Evolutionary conservation across 1,139 yeast species (phyloP), one percentile per base, ranked within the genome.

Genomic region (Magnusiomyces suaveolens): DNA sequence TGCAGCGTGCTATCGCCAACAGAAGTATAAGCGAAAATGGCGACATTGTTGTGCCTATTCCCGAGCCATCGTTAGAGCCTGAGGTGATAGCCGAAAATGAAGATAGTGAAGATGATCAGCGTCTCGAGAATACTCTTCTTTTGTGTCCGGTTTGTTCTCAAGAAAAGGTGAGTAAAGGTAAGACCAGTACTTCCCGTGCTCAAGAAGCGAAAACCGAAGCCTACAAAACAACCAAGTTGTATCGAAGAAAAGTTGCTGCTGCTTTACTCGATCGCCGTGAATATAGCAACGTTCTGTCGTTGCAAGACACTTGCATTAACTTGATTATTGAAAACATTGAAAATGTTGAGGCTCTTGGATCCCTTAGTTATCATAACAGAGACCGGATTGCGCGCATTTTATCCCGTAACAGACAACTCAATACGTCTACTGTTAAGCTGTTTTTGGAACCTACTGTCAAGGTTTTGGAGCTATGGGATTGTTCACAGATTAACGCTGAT

Each of bases 391-490:
- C 89, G 18, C 77, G 81, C 56, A 90, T 94, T 58, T 70, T 92
- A 39, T 82, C 94, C 38, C 82, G 86, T 56, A 92, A 89, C 67
- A 72, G 98, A 52, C 84, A 92, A 0, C 72, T 92, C 52, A 79
- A 84, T 63, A 81, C 84, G 60, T 72, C 77, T 23, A 89, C 97
- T 0, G 68, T 90, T 65, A 72, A 81, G 51, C 72, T 92, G 51
- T 92, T 92, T 65, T 71, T 92, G 53, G 81, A 81, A 51, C 79
- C 88, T 0, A 74, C 76, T 21, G 68, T 82, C 53, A 77, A 71
- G 55, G 66, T 70, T 2, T 69, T 92, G 46, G 85, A 85, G 60
- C 81, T 92, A 59, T 88, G 96, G 92, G 98, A 92, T 70, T 92
- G 98, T 67, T 88, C 96, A 0, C 83, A 82, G 55, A 77, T 92